Conservation (phyloP, 768 basidiomycete species). For the Phylloporus sp. region DNA sequence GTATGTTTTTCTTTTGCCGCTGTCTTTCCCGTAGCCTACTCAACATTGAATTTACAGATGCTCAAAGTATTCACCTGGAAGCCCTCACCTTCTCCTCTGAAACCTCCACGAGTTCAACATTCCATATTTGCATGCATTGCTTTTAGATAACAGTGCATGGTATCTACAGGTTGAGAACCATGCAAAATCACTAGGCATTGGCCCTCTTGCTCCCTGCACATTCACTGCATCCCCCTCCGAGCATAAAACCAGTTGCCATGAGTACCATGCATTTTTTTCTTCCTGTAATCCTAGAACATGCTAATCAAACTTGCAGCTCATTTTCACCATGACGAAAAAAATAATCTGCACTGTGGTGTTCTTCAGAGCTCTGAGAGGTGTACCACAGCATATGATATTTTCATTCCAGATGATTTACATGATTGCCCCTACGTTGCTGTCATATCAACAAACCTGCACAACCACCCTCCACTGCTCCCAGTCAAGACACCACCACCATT, state of each 20-base stretch:
- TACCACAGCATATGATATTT: neutral
- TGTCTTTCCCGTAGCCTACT: too few relatives aligned
- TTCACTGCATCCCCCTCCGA: constrained; percentile 12
- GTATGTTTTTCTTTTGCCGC: too few relatives aligned
- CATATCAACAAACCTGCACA: neutral
- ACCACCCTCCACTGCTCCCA: neutral
- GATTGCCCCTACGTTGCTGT: neutral
- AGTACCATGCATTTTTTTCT: too few relatives aligned
- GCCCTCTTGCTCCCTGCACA: constrained; percentile 18
- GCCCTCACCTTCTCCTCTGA: constrained; percentile 16
- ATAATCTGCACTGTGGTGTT: too few relatives aligned
- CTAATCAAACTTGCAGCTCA: too few relatives aligned
- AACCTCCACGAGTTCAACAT: constrained; percentile 17
- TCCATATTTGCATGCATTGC: constrained; percentile 19
- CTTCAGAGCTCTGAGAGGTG: neutral
- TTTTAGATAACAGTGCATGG: neutral
- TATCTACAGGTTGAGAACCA: constrained; percentile 1
- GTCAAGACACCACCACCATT: neutral
- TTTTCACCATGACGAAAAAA: neutral
- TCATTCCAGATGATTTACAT: neutral
- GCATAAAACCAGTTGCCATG: constrained; percentile 18
- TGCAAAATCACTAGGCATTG: constrained; percentile 13
- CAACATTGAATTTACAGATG: neutral
- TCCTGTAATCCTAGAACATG: too few relatives aligned
- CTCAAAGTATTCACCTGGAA: neutral